Evolutionary conservation across 331 rosid genomes (phyloP), one percentile per base, ranked within the genome.

Genomic region (Phaseolus coccineus): DNA sequence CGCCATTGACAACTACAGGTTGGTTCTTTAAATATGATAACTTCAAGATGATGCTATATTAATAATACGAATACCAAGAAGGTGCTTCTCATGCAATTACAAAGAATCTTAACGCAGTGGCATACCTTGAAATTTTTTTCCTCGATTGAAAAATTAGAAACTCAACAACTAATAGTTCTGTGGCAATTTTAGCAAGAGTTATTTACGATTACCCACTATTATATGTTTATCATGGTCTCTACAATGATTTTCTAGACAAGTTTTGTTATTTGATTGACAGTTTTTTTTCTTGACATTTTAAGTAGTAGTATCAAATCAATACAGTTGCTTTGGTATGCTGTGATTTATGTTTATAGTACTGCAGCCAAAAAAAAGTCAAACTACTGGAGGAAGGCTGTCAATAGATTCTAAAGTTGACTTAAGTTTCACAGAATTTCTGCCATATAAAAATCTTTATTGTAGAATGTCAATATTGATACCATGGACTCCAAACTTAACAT

Each of bases 1-100:
- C 25, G 96, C 97, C 87, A 95, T 95, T 47, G 87, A 85, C 86
- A 90, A 89, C 83, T 95, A 92, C 88, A 88, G 97, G 98, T 92
- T 81, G 9, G 83, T 81, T 74, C 72, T 77, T 30, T 66, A 27
- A 33, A 27, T 51, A 55, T 81, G n/a, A 76, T 67, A 47, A 69
- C 50, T 71, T 76, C 58, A 55, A 61, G 33, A 33, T 30, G 30
- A 80, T 55, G 31, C 37, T 42, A 8, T 42, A 42, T 42, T 63
- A 8, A 44, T 47, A 51, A 46, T 66, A 28, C 62, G 50, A 30
- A 25, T 68, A 24, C 37, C 73, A 44, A 39, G 28, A 39, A 42
- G 73, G 31, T 24, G 73, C 55, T 68, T 68, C 39, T 68, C 55
- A 13, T 27, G 57, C 24, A 42, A 52, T 14, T 50, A 31, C 31